Evolutionary conservation across 805 yeast genomes (phyloP), one percentile per base, ranked within the genome.

Genomic region (Wickerhamomyces rabaulensis): DNA sequence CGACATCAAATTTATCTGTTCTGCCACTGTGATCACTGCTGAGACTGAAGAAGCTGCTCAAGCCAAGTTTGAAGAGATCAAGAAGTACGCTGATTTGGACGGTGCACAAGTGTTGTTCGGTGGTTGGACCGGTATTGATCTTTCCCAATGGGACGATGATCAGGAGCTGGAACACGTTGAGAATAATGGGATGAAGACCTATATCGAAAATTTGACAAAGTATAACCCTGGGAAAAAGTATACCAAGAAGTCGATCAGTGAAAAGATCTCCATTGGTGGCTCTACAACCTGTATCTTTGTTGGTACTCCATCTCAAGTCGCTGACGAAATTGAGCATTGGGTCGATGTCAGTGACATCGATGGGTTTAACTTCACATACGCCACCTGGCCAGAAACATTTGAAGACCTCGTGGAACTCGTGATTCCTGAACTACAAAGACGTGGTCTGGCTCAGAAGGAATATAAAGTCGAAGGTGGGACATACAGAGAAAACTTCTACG

Each of bases 51-150:
- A 60, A 26, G 51, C 55, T 27, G 49, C 43, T 10, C 53, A 65
- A 38, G 58, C 25, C 10, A 54, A 63, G 21, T 61, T 68, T 35
- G 53, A 56, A 17, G 65, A 61, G 25, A 60, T 68, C 33, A 54
- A 57, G 20, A 61, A 59, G 17, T 64, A 64, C 44, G 69, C 64
- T 7, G 68, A 65, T 48, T 39, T 57, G 7, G 73, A 68, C 40
- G 74, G 71, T 10, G 69, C 69, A 3, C 68, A 65, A 44, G 70
- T 68, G 1, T 52, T 69, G 15, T 68, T 70, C 49, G 59, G 71
- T 37, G 74, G 74, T 6, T 67, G 72, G 70, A 67, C 71, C 2
- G 73, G 71, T 2, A 58, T 68, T 44, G 73, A 70, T 45, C 55
- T 70, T 35, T 60, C 66, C 37, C 52, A 63, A 36, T 69, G 54